These are phyloP conservation scores for Knoxia roxburghii DNA, from an alignment of 257 asterid genomes.

Conservation along the genomic window DNA sequence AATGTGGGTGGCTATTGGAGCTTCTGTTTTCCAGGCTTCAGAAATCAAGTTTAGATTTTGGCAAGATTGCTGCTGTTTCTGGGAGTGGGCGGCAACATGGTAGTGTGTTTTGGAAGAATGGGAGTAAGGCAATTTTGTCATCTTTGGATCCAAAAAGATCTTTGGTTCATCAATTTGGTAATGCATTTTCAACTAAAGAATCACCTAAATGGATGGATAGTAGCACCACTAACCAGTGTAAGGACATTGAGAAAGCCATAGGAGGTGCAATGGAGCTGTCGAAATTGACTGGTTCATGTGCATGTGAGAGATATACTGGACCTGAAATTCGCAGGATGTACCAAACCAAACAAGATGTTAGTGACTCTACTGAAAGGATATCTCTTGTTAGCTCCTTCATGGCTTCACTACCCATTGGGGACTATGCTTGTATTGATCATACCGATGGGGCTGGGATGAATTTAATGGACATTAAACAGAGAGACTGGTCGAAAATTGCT, in stretches of 20 bases:
- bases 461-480: conserved; percentile 80
- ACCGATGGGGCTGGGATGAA: conserved; percentile 99
- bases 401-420: conserved; percentile 84
- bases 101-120: conserved; percentile 92
- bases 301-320: conserved; percentile 81
- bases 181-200: conserved; percentile 69
- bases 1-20: conserved; percentile 98
- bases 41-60: conserved; percentile 54
- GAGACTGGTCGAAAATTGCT: conserved; percentile 59
- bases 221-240: conserved; percentile 79
- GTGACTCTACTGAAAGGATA: conserved; percentile 66
- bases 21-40: conserved; percentile 56
- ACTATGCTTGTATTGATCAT: conserved; percentile 80
- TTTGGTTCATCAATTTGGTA: conserved; percentile 54
- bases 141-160: conserved; percentile 48
- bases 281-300: conserved; percentile 78
- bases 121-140: conserved; percentile 43
- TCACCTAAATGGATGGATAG: conserved; percentile 98
- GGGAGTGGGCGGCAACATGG: conserved; percentile 99
- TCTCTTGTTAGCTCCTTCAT: conserved; percentile 88
- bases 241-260: conserved; percentile 66
- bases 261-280: conserved; percentile 89
- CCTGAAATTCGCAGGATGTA: conserved; percentile 78
- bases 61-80: conserved; percentile 68
- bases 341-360: conserved; percentile 65